Evolutionary conservation across 257 asterid species (phyloP).

Genomic region (Lithospermum erythrorhizon): DNA sequence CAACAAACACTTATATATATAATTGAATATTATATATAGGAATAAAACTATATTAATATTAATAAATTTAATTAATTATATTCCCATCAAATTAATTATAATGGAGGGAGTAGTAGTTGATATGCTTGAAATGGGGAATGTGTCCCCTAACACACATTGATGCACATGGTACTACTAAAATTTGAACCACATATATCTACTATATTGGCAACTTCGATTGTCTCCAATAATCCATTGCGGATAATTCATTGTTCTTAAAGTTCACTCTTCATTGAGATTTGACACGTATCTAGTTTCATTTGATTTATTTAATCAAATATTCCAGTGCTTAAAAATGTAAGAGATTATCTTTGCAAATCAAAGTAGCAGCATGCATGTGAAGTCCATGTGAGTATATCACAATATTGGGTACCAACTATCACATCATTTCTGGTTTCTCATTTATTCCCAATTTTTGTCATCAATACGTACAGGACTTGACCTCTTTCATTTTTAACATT

Average conservation of each 20-base stretch:
- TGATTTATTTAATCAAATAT: too few relatives aligned
- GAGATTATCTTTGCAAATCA: too few relatives aligned
- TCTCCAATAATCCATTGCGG: background rate
- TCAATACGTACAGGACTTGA: background rate
- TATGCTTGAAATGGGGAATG: too few relatives aligned
- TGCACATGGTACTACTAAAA: background rate
- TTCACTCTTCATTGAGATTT: background rate
- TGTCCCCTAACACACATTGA: background rate
- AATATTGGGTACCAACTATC: background rate
- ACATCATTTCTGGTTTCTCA: background rate
- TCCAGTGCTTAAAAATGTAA: background rate
- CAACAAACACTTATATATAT: too few relatives aligned
- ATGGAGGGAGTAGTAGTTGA: too few relatives aligned
- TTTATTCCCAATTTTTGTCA: background rate
- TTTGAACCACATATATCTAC: background rate
- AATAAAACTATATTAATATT: too few relatives aligned
- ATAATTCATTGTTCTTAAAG: background rate
- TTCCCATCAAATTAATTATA: too few relatives aligned
- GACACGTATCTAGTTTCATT: background rate
- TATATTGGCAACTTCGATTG: background rate
- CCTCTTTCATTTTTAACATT: background rate
- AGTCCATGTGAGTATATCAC: background rate
- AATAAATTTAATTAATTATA: too few relatives aligned
- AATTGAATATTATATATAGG: too few relatives aligned
- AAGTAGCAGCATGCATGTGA: background rate